A percentile compares a stretch with the other conserved stretches of the same genome.
Evolutionary conservation across 345 rosid genomes (phyloP).

Genomic region (Populus ilicifolia): DNA sequence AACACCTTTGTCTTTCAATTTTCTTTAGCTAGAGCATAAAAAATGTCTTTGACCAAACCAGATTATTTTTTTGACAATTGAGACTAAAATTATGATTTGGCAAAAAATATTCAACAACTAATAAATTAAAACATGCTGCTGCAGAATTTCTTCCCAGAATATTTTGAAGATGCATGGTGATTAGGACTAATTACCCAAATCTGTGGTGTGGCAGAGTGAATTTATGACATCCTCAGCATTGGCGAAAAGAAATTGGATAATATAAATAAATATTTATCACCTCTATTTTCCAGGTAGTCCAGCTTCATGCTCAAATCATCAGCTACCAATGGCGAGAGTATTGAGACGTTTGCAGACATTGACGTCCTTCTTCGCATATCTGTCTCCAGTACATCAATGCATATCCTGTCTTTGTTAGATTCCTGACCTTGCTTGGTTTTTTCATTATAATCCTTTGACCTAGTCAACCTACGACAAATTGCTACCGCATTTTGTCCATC

Average conservation of each 20-base stretch:
- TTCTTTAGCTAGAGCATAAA: no score
- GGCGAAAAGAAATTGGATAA: background rate
- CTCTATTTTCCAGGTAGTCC: constrained; percentile 43
- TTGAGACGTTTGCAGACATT: constrained; percentile 5
- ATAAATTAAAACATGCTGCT: background rate
- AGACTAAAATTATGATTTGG: background rate
- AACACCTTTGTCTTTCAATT: no score
- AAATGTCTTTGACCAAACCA: no score
- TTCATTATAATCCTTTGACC: constrained; percentile 40
- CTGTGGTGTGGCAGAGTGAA: background rate
- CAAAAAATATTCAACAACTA: background rate
- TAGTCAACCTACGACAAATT: constrained; percentile 38
- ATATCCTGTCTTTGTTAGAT: constrained; percentile 36
- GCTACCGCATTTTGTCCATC: constrained; percentile 42
- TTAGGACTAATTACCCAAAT: background rate
- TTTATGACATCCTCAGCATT: background rate
- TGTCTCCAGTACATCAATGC: constrained; percentile 41
- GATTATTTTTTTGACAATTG: background rate
- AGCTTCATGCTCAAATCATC: constrained; percentile 35
- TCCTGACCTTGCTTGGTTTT: constrained; percentile 27
- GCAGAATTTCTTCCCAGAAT: background rate
- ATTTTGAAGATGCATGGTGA: background rate
- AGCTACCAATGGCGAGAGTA: constrained; percentile 5
- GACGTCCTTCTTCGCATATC: constrained; percentile 26
- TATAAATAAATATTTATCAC: constrained; percentile 18